Base-by-base conservation (phyloP, 176 grass and related monocot species). In the Carex scoparia region DNA sequence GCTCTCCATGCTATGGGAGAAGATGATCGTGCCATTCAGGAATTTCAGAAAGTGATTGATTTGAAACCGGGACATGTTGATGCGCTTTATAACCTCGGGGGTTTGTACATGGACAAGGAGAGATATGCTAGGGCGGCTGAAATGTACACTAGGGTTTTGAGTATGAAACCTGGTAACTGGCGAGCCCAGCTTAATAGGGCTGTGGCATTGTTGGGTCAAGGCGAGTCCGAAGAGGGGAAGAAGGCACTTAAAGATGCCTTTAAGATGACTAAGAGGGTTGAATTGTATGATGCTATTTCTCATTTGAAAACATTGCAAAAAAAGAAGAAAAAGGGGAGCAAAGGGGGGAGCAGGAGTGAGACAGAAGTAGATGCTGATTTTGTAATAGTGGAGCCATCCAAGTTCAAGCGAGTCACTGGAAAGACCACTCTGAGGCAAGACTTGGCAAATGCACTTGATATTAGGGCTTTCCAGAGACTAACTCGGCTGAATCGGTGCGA, bases 11-110 rank as follows among this genome's bases (percentile, higher is more conserved):
- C 91, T 0, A 76, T 95, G 40, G 96, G 93, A 80, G 93, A 94
- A 69, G 93, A 99, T 85, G 93, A 95, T 27, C 86, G 85, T 54
- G 96, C 96, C 0, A 87, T 94, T 65, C 93, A 95, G 79, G 96
- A 99, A 84, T 99, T 99, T 72, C 96, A 99, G 81, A 99, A 94
- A 67, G 96, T 90, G 11, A 99, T 99, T 80, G 96, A 99, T 92
- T 89, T 99, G 72, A 99, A 94, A 87, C 93, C 96, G 2, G 90
- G 90, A 7, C 96, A 99, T 91, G 91, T 95, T 56, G 93, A 99
- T 58, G 93, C 96, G 4, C 85, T 99, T 5, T 99, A 99, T 80
- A 99, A 99, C 85, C 96, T 99, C 31, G 96, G 93, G 10, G 93
- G 93, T 51, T 88, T 99, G 84, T 92, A 94, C 82, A 99, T 95